Base-by-base conservation (phyloP, 371 early-diverging fungal species). In the Mucor lusitanicus region DNA sequence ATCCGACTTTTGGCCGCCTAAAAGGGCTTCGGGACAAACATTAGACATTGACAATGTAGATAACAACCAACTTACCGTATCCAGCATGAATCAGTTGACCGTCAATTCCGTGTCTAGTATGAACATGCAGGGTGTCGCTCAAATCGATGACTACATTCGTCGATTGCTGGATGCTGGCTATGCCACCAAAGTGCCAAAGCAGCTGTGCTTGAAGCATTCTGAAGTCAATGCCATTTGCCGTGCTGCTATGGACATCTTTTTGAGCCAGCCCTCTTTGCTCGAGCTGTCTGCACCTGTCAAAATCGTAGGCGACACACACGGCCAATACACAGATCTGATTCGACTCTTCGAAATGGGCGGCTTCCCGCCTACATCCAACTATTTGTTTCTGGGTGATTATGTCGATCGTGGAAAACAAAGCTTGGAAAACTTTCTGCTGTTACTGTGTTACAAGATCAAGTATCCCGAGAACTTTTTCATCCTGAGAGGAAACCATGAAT, bases 401-500 rank as follows among this genome's bases (percentile, higher is more conserved):
- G 99, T 97, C 5, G 95, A 98, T 77, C 87, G 99, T 61, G 99
- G 99, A 53, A 95, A 95, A 53, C 95, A 96, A 80, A 89, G 90
- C 68, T 80, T 99, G 32, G 99, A 99, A 81, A 97, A 97, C 4
- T 97, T 99, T 64, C 83, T 92, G 39, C 77, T 98, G 55, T 82
- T 99, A 61, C 87, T 98, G 60, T 92, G 95, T 69, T 98, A 95
- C 87, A 99, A 99, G 86, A 93, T 99, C 74, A 97, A 96, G 74
- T 94, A 92, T 70, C 96, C 95, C 6, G 91, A 97, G 69, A 95
- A 96, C 86, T 96, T 98, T 75, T 97, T 97, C 78, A 74, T 98
- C 33, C 74, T 99, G 60, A 84, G 99, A 59, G 99, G 99, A 21
- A 99, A 99, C 81, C 99, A 99, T 78, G 99, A 99, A 82, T 95